Evolutionary conservation across 495 filamentous ascomycete species (phyloP).

Genomic region (Penicillium nucicola): DNA sequence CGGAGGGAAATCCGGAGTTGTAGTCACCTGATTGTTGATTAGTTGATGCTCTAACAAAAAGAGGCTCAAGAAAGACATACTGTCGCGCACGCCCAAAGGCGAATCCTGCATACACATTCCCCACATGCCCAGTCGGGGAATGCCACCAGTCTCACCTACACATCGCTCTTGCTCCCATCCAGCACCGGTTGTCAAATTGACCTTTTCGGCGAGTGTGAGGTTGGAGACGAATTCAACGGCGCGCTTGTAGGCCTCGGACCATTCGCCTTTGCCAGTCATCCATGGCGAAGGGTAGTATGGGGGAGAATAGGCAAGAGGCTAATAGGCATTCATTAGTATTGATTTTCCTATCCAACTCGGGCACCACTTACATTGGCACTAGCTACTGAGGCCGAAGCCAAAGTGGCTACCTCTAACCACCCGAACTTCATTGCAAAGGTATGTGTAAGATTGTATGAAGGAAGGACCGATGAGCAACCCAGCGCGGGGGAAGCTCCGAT

Average conservation of each 20-base stretch:
- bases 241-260: conserved; percentile 74
- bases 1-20: conserved; percentile 76
- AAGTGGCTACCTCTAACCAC: conserved; percentile 33
- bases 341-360: neutral
- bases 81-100: conserved; percentile 75
- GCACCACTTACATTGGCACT: conserved; percentile 29
- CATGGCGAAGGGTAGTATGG: conserved; percentile 86
- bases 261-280: conserved; percentile 65
- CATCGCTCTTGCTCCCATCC: conserved; percentile 79
- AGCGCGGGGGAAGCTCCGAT: neutral
- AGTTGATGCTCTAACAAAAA: conserved; percentile 5
- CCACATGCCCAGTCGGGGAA: conserved; percentile 68
- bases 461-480: neutral
- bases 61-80: conserved; percentile 35
- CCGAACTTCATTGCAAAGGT: conserved; percentile 38
- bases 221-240: conserved; percentile 77
- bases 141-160: conserved; percentile 64
- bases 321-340: neutral
- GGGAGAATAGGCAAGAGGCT: conserved; percentile 45
- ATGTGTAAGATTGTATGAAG: neutral
- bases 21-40: conserved; percentile 55
- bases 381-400: conserved; percentile 36
- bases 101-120: conserved; percentile 87
- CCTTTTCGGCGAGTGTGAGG: conserved; percentile 84
- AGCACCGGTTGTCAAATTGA: conserved; percentile 86